A percentile compares a stretch with the other conserved stretches of the same genome.
These are phyloP conservation scores for Pichia heedii DNA, from an alignment of 805 yeast genomes.

Conservation along the genomic window DNA sequence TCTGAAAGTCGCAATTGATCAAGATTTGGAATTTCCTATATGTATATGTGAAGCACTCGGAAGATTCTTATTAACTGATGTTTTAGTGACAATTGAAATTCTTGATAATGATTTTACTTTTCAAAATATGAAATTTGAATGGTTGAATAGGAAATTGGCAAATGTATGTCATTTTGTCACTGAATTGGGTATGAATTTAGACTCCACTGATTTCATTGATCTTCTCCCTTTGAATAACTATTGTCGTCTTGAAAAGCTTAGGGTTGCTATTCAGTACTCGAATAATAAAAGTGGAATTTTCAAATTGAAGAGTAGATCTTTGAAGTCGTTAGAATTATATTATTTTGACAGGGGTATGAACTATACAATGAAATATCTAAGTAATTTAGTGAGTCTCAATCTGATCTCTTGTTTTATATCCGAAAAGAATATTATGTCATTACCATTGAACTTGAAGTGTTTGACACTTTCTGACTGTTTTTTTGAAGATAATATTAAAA, in stretches of 20 bases:
- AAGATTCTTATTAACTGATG: not conserved
- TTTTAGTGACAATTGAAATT: not conserved
- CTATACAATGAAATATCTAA: not conserved
- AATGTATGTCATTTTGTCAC: conserved; percentile 1
- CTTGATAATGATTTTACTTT: conserved; percentile 5
- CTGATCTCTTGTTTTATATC: conserved; percentile 4
- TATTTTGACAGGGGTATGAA: conserved; percentile 3
- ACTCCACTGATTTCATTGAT: conserved; percentile 1
- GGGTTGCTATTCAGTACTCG: conserved; percentile 3
- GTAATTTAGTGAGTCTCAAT: not conserved
- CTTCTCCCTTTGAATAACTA: not conserved
- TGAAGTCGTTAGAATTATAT: not conserved
- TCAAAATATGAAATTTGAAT: conserved; percentile 6
- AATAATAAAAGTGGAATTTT: conserved; percentile 2
- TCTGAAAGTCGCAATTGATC: conserved; percentile 1
- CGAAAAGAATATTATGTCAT: not conserved
- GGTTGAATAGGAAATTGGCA: conserved; percentile 1
- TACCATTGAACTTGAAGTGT: not conserved
- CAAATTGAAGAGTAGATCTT: not conserved
- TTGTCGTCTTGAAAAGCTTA: not conserved
- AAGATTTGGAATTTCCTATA: not conserved
- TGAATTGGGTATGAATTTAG: conserved; percentile 3
- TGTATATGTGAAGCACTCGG: conserved; percentile 2
- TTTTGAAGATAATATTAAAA: not conserved
- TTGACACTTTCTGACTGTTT: conserved; percentile 1